Percentiles rank a stretch among this genome's conserved stretches.
Evolutionary conservation across 805 yeast genomes (phyloP).

Genomic region (Peterozyma xylosa): DNA sequence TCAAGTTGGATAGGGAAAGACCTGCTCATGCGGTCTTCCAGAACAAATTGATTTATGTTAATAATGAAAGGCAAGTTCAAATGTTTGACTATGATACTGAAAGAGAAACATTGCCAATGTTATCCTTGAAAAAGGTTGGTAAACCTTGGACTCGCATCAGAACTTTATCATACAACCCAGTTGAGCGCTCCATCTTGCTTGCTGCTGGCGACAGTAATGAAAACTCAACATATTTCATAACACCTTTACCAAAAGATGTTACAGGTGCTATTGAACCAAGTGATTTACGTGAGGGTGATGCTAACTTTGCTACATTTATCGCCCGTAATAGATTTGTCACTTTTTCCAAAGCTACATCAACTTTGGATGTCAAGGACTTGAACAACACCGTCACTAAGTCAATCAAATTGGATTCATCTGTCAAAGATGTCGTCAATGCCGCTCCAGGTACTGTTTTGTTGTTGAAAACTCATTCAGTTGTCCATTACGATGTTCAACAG

Average conservation of each 20-base stretch:
- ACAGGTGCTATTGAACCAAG: constrained; percentile 93
- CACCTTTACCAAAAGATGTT: constrained; percentile 75
- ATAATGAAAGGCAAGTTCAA: constrained; percentile 82
- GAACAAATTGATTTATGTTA: constrained; percentile 68
- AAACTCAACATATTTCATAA: constrained; percentile 61
- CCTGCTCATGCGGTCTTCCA: constrained; percentile 79
- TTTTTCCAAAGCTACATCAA: constrained; percentile 52
- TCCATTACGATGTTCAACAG: constrained; percentile 89
- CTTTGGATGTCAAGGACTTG: constrained; percentile 79
- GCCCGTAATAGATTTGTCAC: constrained; percentile 93
- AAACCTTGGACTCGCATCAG: constrained; percentile 81
- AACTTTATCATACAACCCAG: constrained; percentile 82
- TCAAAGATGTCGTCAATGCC: constrained; percentile 67
- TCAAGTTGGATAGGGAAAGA: constrained; percentile 94
- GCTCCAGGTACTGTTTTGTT: constrained; percentile 81
- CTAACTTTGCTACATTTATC: constrained; percentile 81
- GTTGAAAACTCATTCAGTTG: constrained; percentile 64
- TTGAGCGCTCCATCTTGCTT: constrained; percentile 80
- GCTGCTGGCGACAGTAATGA: constrained; percentile 65
- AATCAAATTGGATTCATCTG: constrained; percentile 57
- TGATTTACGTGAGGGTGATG: constrained; percentile 72
- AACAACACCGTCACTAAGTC: constrained; percentile 76
- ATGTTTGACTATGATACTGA: constrained; percentile 61
- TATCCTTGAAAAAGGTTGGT: constrained; percentile 79
- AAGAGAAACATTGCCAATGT: constrained; percentile 66